Conservation (phyloP, 768 basidiomycete species). For the Pulveroboletus sp. region DNA sequence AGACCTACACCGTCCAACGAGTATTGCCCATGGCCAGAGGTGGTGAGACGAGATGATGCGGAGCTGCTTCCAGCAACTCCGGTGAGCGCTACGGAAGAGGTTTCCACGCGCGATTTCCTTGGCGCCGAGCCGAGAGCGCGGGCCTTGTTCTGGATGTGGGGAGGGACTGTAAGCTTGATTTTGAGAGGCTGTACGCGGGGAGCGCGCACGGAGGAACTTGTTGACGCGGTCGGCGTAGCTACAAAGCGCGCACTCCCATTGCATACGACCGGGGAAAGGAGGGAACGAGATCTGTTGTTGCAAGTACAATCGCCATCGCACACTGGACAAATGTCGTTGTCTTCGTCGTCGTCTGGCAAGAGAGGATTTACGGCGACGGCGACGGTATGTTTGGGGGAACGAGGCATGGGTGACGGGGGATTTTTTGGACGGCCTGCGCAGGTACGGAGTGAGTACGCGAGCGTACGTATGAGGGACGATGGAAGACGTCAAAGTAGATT, state of each 20-base stretch:
- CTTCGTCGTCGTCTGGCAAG: slow-evolving; percentile 60
- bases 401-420: slow-evolving; percentile 60
- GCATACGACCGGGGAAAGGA: slow-evolving; percentile 28
- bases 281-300: slow-evolving; percentile 41
- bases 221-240: slow-evolving; percentile 37
- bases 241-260: slow-evolving; percentile 38
- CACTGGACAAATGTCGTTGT: slow-evolving; percentile 84
- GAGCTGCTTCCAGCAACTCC: slow-evolving; percentile 33
- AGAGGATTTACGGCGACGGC: slow-evolving; percentile 39
- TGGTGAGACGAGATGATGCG: slow-evolving; percentile 14
- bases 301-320: slow-evolving; percentile 91
- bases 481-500: slow-evolving; percentile 24
- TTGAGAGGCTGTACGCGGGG: slow-evolving; percentile 45
- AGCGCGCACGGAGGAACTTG: slow-evolving; percentile 30
- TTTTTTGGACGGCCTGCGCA: slow-evolving; percentile 41
- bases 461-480: slow-evolving; percentile 22
- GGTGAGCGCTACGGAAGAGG: slow-evolving; percentile 35
- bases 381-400: slow-evolving; percentile 67
- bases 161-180: slow-evolving; percentile 69
- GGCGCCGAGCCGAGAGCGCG: slow-evolving; percentile 22
- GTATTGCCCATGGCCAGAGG: slow-evolving; percentile 24
- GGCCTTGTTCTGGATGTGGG: slow-evolving; percentile 47
- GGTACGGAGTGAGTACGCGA: slow-evolving; percentile 19
- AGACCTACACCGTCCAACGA: slow-evolving; percentile 21
- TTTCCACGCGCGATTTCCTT: slow-evolving; percentile 29